Evolutionary conservation across 2,329 filamentous ascomycete genomes (phyloP).

Genomic region (Ascochyta lentis): DNA sequence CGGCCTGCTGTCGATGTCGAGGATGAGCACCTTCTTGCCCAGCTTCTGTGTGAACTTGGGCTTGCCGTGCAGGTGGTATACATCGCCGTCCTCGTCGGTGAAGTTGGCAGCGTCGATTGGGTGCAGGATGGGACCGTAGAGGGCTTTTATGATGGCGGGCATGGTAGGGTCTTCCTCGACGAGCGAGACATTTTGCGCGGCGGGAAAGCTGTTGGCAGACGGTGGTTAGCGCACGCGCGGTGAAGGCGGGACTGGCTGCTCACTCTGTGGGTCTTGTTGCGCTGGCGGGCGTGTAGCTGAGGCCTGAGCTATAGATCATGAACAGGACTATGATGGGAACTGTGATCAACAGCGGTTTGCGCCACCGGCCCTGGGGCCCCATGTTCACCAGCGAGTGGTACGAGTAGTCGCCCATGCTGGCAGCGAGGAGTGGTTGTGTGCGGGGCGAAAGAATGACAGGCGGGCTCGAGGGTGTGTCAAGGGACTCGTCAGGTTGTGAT

Average conservation of each 20-base stretch:
- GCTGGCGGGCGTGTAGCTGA: slow-evolving; percentile 30
- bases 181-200: slow-evolving; percentile 35
- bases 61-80: slow-evolving; percentile 39
- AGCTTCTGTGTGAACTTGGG: slow-evolving; percentile 45
- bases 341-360: slow-evolving; percentile 41
- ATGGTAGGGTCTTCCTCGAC: slow-evolving; percentile 41
- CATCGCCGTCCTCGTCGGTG: slow-evolving; percentile 47
- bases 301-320: slow-evolving; percentile 39
- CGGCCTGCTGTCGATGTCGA: slow-evolving; percentile 49
- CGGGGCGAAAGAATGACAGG: slow-evolving; percentile 6
- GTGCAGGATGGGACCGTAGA: slow-evolving; percentile 46
- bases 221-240: slow-evolving; percentile 8
- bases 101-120: slow-evolving; percentile 46
- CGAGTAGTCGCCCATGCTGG: slow-evolving; percentile 33
- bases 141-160: slow-evolving; percentile 46
- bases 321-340: slow-evolving; percentile 41
- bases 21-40: slow-evolving; percentile 47
- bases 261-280: slow-evolving; percentile 31
- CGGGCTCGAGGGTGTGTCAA: slow-evolving; percentile 1
- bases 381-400: slow-evolving; percentile 42
- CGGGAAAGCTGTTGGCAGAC: slow-evolving; percentile 28
- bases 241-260: slow-evolving; percentile 3
- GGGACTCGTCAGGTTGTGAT: slow-evolving; percentile 1
- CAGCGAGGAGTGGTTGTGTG: slow-evolving; percentile 1
- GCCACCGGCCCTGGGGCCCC: slow-evolving; percentile 45